phyloP scores from a whole-genome alignment of 495 filamentous ascomycete species.

The Hyphodiscus hymeniophilus region DNA sequence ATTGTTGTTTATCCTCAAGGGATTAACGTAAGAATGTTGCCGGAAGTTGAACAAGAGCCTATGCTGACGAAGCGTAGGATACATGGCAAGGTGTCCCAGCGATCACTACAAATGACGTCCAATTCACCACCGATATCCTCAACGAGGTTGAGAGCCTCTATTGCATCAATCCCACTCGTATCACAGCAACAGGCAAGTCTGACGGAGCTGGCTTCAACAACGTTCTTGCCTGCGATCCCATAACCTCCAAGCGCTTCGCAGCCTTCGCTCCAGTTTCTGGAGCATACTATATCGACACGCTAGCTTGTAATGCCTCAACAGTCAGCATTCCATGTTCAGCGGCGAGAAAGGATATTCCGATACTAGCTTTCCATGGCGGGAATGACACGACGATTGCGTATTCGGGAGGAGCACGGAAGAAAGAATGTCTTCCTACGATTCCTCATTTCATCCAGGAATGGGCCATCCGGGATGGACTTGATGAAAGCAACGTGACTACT shows the following conservation, averaged over 20 bases:
- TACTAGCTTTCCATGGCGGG: slow-evolving; percentile 45
- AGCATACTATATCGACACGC: slow-evolving; percentile 18
- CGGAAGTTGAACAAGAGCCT: not conserved
- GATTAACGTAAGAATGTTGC: slow-evolving; percentile 26
- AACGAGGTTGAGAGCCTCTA: slow-evolving; percentile 31
- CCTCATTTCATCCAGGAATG: slow-evolving; percentile 32
- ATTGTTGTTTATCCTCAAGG: slow-evolving; percentile 44
- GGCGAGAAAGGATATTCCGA: slow-evolving; percentile 28
- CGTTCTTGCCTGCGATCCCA: slow-evolving; percentile 39
- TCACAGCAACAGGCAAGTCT: slow-evolving; percentile 43
- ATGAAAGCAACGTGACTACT: slow-evolving; percentile 21
- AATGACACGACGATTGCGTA: slow-evolving; percentile 30
- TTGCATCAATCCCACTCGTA: slow-evolving; percentile 37
- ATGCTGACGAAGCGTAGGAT: slow-evolving; percentile 5
- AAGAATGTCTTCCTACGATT: slow-evolving; percentile 29
- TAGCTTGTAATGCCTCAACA: slow-evolving; percentile 19
- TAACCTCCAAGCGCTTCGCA: slow-evolving; percentile 27
- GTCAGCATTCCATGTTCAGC: slow-evolving; percentile 29
- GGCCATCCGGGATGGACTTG: slow-evolving; percentile 29
- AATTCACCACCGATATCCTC: slow-evolving; percentile 36
- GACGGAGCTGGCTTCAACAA: slow-evolving; percentile 44
- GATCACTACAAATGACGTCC: slow-evolving; percentile 22
- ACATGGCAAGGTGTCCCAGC: slow-evolving; percentile 27
- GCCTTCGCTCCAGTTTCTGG: slow-evolving; percentile 31
- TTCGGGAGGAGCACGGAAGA: slow-evolving; percentile 24